phyloP scores from a whole-genome alignment of 768 basidiomycete genomes.

The Mycena rebaudengoi region DNA sequence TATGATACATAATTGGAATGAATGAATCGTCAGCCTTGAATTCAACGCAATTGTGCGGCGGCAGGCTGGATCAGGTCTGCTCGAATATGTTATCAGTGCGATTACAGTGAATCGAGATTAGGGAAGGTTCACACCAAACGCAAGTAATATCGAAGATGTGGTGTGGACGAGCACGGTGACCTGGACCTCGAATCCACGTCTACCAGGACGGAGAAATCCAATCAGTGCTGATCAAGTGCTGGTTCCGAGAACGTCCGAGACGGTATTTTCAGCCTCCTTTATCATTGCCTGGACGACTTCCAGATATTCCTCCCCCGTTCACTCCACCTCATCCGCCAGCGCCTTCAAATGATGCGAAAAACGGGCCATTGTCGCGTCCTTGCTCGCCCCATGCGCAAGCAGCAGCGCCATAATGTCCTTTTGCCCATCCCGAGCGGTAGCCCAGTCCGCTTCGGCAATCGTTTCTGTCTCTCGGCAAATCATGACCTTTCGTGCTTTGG shows the following conservation, averaged over 20 bases:
- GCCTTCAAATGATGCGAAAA: conserved; percentile 42
- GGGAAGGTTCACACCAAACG: too few species aligned
- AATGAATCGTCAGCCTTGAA: too few species aligned
- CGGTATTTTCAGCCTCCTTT: conserved; percentile 1
- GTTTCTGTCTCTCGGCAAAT: neutral
- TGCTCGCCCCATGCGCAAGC: neutral
- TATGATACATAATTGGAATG: too few species aligned
- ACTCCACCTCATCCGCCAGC: conserved; percentile 37
- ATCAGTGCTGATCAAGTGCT: too few species aligned
- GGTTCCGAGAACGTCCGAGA: neutral
- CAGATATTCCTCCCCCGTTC: conserved; percentile 9
- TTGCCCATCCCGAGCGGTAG: neutral
- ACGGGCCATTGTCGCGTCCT: conserved; percentile 5
- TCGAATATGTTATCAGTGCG: too few species aligned
- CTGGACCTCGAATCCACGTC: too few species aligned
- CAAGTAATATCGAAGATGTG: too few species aligned
- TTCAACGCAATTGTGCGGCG: too few species aligned
- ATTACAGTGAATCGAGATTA: too few species aligned
- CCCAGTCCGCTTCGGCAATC: neutral
- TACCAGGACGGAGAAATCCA: too few species aligned
- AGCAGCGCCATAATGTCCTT: conserved; percentile 5
- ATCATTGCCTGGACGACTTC: neutral
- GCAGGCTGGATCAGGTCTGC: too few species aligned
- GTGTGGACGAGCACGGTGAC: too few species aligned
- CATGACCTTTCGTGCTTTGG: neutral